Evolutionary conservation across 1,284 basidiomycete genomes (phyloP).

Genomic region (Boletellus deceptivus): DNA sequence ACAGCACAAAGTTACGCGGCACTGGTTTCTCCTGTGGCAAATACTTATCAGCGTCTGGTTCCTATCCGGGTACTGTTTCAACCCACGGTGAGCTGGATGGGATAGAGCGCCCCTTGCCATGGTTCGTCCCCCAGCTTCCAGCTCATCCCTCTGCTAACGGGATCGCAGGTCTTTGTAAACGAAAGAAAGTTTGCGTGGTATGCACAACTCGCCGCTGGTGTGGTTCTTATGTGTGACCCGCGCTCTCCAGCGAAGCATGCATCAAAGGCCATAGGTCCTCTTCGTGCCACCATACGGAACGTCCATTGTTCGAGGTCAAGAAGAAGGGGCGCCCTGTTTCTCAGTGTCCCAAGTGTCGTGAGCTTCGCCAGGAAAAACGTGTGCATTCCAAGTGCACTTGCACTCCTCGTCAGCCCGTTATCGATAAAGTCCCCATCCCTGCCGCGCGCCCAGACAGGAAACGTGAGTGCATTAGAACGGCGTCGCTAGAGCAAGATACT

Average conservation of each 20-base stretch:
- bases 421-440: conserved; percentile 37
- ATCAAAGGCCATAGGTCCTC: conserved; percentile 89
- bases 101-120: conserved; percentile 11
- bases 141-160: neutral
- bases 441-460: conserved; percentile 45
- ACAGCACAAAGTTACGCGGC: no score
- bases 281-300: conserved; percentile 75
- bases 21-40: neutral
- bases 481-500: neutral
- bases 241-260: conserved; percentile 66
- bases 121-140: conserved; percentile 17
- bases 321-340: conserved; percentile 84
- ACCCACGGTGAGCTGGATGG: conserved; percentile 14
- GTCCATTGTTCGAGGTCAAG: conserved; percentile 83
- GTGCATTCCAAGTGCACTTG: conserved; percentile 77
- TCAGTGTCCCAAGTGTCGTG: conserved; percentile 77
- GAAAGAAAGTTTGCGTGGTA: conserved; percentile 84
- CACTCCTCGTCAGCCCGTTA: conserved; percentile 35
- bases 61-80: neutral
- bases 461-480: conserved; percentile 40
- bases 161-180: conserved; percentile 66
- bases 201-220: conserved; percentile 13
- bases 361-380: conserved; percentile 69
- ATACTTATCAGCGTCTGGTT: conserved; percentile 4
- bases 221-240: conserved; percentile 1